These are phyloP conservation scores for Pyrenula massariospora DNA, from an alignment of 495 filamentous ascomycete genomes.

Conservation along the genomic window DNA sequence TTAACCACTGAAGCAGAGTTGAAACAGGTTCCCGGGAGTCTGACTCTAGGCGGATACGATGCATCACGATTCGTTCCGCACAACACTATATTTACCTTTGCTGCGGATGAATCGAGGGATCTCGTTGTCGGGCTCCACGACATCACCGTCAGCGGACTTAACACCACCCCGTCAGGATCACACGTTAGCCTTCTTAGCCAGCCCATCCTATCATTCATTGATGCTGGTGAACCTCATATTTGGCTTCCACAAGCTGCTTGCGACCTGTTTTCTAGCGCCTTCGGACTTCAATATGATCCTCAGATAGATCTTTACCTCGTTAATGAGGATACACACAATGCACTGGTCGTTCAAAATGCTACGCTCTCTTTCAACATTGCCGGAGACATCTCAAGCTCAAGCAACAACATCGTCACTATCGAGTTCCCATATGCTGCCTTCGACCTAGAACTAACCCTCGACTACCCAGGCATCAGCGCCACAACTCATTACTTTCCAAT, in stretches of 20 bases:
- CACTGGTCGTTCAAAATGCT: conserved; percentile 30
- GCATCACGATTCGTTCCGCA: conserved; percentile 36
- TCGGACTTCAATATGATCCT: conserved; percentile 35
- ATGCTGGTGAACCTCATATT: conserved; percentile 42
- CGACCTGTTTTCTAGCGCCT: conserved; percentile 37
- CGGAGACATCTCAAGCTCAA: conserved; percentile 19
- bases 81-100: conserved; percentile 34
- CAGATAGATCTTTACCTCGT: conserved; percentile 36
- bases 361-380: conserved; percentile 39
- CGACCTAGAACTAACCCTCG: conserved; percentile 33
- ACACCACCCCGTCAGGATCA: conserved; percentile 22
- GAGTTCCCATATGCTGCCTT: conserved; percentile 41
- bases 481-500: conserved; percentile 39
- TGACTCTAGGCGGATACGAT: conserved; percentile 50
- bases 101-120: conserved; percentile 35
- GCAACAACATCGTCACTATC: conserved; percentile 32
- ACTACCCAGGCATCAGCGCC: conserved; percentile 14
- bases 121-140: conserved; percentile 34
- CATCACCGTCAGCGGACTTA: conserved; percentile 19
- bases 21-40: conserved; percentile 32
- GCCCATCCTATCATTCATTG: conserved; percentile 26
- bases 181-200: conserved; percentile 19
- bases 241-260: conserved; percentile 44
- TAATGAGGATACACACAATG: conserved; percentile 25
- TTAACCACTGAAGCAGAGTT: conserved; percentile 4